Evolutionary conservation across 75 land plant genomes (phyloP).

Genomic region (Chamaecyparis obtusa): DNA sequence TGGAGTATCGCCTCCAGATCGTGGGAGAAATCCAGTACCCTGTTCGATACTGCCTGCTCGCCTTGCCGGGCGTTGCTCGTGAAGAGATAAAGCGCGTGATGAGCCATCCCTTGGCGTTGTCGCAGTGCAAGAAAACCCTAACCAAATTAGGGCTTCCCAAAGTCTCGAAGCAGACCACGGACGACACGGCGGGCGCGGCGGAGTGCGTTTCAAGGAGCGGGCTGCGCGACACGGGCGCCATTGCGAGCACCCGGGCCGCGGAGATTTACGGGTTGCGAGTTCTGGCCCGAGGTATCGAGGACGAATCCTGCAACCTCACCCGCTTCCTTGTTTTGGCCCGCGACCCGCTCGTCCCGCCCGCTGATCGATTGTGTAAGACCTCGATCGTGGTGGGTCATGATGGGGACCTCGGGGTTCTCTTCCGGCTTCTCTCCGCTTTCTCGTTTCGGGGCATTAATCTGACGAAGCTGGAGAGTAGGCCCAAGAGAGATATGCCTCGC

Average conservation of each 20-base stretch:
- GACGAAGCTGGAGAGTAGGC: background rate
- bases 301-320: conserved; percentile 60
- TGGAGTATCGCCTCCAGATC: conserved; percentile 25
- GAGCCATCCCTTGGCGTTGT: conserved; percentile 41
- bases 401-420: background rate
- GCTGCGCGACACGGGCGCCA: background rate
- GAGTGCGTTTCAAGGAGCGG: conserved; percentile 29
- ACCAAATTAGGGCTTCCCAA: conserved; percentile 25
- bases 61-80: conserved; percentile 30
- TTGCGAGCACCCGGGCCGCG: background rate
- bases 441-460: background rate
- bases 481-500: background rate
- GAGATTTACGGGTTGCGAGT: conserved; percentile 47
- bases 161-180: conserved; percentile 33
- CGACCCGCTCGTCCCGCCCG: background rate
- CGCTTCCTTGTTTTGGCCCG: conserved; percentile 46
- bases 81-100: conserved; percentile 30
- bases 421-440: background rate
- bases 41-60: conserved; percentile 41
- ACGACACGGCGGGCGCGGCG: conserved; percentile 53
- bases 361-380: background rate
- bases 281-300: conserved; percentile 68
- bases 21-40: conserved; percentile 43
- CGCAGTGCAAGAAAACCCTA: conserved; percentile 42
- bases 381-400: background rate